These are phyloP conservation scores for Cryptosporidium viatorum DNA, from an alignment of 169 alveolate genomes.

Conservation along the genomic window DNA sequence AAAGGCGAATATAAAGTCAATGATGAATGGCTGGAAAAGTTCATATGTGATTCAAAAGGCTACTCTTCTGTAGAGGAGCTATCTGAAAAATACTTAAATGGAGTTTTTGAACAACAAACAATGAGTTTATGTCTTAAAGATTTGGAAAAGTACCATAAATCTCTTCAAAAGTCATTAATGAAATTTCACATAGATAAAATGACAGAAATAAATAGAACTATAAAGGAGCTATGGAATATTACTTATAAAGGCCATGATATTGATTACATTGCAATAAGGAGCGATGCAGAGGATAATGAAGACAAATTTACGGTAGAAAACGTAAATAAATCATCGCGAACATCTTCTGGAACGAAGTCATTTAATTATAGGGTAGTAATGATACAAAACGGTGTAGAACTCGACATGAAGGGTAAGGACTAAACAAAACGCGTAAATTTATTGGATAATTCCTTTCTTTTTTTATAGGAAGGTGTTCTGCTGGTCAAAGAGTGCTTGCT, in stretches of 20 bases:
- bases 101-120: constrained; percentile 42
- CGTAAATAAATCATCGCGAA: constrained; percentile 36
- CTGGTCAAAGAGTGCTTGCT: constrained; percentile 97
- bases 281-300: constrained; percentile 81
- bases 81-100: constrained; percentile 7
- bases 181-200: constrained; percentile 87
- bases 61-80: constrained; percentile 27
- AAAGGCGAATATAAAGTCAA: constrained; percentile 43
- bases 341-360: constrained; percentile 77
- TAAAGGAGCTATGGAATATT: constrained; percentile 95
- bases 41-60: constrained; percentile 11
- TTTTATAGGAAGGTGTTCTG: constrained; percentile 95
- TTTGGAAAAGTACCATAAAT: constrained; percentile 79
- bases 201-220: constrained; percentile 93
- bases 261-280: constrained; percentile 89
- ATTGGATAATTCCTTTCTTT: neutral
- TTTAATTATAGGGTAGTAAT: constrained; percentile 87
- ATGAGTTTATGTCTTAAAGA: constrained; percentile 71
- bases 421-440: neutral
- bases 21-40: constrained; percentile 47
- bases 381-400: constrained; percentile 88
- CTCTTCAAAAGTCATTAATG: constrained; percentile 90
- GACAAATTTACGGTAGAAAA: constrained; percentile 33
- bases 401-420: constrained; percentile 88
- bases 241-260: constrained; percentile 95